Conservation (phyloP, 1,284 basidiomycete genomes). For the Ceratorhiza oryzae-sativae region DNA sequence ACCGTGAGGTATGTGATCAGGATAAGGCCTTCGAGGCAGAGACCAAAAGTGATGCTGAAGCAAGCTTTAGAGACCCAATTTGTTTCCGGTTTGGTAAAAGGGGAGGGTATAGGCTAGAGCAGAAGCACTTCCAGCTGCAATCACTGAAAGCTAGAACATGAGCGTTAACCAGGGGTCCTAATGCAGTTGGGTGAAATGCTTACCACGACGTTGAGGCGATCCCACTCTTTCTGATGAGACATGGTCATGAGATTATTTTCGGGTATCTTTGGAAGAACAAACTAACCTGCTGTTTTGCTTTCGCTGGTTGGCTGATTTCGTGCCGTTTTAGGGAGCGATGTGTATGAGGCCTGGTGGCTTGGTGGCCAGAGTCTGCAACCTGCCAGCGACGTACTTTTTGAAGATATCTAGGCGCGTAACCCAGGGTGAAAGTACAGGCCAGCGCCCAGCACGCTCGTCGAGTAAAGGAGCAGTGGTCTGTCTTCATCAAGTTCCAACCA, state of each 20-base stretch:
- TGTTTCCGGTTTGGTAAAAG: neutral
- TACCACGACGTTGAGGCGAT: neutral
- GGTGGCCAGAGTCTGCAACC: neutral
- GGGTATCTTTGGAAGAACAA: too few relatives aligned
- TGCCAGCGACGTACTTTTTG: neutral
- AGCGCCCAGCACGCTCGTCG: neutral
- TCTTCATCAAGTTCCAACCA: too few relatives aligned
- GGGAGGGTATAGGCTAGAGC: conserved; percentile 18
- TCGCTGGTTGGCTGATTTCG: neutral
- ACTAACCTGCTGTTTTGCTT: conserved; percentile 20
- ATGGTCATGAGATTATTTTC: neutral
- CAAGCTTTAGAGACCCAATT: conserved; percentile 4
- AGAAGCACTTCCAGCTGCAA: conserved; percentile 4
- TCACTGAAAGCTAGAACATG: conserved; percentile 8
- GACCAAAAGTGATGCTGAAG: conserved; percentile 6
- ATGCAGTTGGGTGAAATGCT: neutral
- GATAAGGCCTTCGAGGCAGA: conserved; percentile 18
- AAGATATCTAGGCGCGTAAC: conserved; percentile 7
- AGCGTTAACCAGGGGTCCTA: neutral
- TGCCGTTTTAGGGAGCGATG: neutral
- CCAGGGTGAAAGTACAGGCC: neutral
- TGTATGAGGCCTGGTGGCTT: neutral
- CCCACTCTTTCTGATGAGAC: conserved; percentile 16
- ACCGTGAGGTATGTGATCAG: conserved; percentile 17
- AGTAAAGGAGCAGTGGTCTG: neutral